Conservation (phyloP, 2,329 filamentous ascomycete species). For the Botrytis galanthina region DNA sequence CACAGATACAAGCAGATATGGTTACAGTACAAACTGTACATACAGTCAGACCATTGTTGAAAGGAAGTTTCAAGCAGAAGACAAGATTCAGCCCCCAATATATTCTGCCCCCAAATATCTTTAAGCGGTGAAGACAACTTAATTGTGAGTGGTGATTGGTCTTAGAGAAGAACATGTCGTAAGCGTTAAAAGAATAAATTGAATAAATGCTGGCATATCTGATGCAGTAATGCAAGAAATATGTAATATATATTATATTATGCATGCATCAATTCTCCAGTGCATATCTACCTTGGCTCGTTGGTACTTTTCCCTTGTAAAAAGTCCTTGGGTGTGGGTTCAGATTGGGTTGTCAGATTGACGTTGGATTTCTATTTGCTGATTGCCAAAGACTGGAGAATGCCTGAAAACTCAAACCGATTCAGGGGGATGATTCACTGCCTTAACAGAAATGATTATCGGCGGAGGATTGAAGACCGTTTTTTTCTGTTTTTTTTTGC, state of each 20-base stretch:
- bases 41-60: not conserved
- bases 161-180: not conserved
- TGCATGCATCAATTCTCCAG: not conserved
- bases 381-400: not conserved
- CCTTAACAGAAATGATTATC: not conserved
- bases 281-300: not conserved
- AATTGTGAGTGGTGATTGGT: not conserved
- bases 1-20: not conserved
- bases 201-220: not conserved
- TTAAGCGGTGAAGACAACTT: not conserved
- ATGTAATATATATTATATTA: not conserved
- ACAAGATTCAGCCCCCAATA: not conserved
- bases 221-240: not conserved
- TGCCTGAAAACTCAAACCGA: not conserved
- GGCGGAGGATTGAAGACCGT: not conserved
- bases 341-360: not conserved
- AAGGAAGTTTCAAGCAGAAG: not conserved
- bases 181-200: not conserved
- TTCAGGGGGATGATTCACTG: not conserved
- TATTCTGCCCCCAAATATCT: not conserved
- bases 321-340: not conserved
- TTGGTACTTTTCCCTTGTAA: not conserved
- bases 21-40: not conserved
- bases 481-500: not conserved
- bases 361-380: not conserved